Evolutionary conservation across 306 rosid genomes (phyloP).

Genomic region (Cyamopsis tetragonoloba): DNA sequence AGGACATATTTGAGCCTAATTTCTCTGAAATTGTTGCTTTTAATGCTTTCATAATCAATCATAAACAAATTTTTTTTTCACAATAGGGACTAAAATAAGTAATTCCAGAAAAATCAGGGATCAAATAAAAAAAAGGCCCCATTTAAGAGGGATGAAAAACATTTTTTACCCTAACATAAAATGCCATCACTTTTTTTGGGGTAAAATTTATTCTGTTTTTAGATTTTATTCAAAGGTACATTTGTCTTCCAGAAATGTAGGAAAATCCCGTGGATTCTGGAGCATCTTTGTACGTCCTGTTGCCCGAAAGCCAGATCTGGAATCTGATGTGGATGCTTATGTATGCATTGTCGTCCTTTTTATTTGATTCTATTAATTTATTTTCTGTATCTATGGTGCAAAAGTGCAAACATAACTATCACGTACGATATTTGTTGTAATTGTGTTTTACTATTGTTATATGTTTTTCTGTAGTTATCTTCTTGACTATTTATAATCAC

Average conservation of each 20-base stretch:
- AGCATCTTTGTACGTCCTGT: conserved; percentile 49
- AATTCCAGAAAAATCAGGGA: no score
- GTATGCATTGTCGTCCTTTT: conserved; percentile 39
- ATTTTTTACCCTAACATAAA: no score
- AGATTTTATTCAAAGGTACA: neutral
- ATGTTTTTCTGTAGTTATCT: neutral
- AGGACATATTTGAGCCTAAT: no score
- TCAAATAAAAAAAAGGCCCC: no score
- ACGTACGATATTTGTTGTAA: neutral
- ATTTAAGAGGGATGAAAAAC: no score
- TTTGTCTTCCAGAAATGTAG: conserved; percentile 32
- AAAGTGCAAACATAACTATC: neutral
- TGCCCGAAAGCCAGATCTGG: conserved; percentile 45
- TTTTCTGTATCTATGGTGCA: neutral
- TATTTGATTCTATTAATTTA: neutral
- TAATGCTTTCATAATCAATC: no score
- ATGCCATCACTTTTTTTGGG: neutral
- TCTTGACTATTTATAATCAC: neutral
- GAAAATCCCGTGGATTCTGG: conserved; percentile 58
- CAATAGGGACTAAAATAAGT: no score
- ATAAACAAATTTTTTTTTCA: no score
- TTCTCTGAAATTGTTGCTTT: no score
- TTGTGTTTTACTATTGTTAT: neutral
- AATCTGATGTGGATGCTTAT: conserved; percentile 42
- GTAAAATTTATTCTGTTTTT: neutral